These are phyloP conservation scores for Fusarium sp. DNA, from an alignment of 2,329 filamentous ascomycete species.

Conservation along the genomic window DNA sequence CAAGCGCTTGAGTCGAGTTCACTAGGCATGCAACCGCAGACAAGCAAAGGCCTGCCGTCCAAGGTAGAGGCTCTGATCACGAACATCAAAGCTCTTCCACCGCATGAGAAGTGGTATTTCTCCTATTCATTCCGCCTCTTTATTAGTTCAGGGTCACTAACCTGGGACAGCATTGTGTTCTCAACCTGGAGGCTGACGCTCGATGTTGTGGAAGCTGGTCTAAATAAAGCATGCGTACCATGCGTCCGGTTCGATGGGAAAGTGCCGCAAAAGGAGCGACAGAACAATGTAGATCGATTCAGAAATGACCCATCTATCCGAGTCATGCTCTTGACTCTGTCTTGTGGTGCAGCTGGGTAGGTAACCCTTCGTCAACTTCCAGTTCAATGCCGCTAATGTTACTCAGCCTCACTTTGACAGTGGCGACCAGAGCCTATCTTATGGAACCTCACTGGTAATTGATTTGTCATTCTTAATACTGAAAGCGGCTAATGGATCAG, in stretches of 20 bases:
- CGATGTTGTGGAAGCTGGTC: conserved; percentile 58
- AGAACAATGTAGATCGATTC: conserved; percentile 58
- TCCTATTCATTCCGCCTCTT: fast-evolving
- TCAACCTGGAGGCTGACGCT: conserved; percentile 65
- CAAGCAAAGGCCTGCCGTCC: conserved; percentile 38
- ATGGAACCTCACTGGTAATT: conserved; percentile 65
- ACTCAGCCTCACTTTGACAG: conserved; percentile 61
- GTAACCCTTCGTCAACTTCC: conserved; percentile 18
- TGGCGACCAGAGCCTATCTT: conserved; percentile 61
- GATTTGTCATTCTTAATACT: too few species aligned
- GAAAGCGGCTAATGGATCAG: conserved; percentile 26
- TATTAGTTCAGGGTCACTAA: background rate
- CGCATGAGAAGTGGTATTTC: conserved; percentile 53
- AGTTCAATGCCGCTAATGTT: background rate
- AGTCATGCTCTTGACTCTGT: conserved; percentile 63
- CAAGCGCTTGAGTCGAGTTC: conserved; percentile 42
- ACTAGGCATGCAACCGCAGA: background rate
- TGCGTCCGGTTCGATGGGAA: conserved; percentile 63
- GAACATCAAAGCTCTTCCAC: conserved; percentile 49
- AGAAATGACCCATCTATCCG: conserved; percentile 52
- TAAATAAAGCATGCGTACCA: conserved; percentile 53
- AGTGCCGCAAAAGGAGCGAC: conserved; percentile 58
- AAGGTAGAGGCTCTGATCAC: conserved; percentile 54
- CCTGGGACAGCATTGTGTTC: conserved; percentile 60
- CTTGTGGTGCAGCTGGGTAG: conserved; percentile 66